Base-by-base conservation (phyloP, 345 rosid species). In the Diplotaxis tenuifolia region DNA sequence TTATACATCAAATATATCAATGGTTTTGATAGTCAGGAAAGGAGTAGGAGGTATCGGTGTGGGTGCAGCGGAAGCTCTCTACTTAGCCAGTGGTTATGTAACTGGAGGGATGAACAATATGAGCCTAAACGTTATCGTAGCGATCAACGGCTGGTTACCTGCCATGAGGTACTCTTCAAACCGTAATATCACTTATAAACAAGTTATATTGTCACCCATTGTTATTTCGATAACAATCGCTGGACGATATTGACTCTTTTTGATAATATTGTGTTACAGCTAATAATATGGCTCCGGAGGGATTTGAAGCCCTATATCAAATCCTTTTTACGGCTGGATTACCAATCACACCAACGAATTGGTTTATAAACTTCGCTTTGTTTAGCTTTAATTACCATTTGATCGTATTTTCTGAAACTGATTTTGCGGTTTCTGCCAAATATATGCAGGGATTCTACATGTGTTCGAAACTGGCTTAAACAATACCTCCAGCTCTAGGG, bases 271-370 rank as follows among this genome's bases (percentile, higher is more conserved):
- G 4, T 50, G 45, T 62, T 73, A 57, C 75, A 90, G 92, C 73
- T 77, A 88, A 88, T 75, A 83, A 85, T 34, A 78, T 80, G 11
- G 90, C 88, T 18, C 86, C 89, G 6, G 80, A 78, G 38, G 62
- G 22, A 77, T 76, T 79, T 32, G 92, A 84, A 78, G 83, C 84
- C 70, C 82, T 59, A 80, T 82, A 81, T 19, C 82, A 83, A 27
- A 10, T 65, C 70, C 73, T 90, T 66, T 77, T 57, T 58, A 0
- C 45, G 21, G 86, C 89, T 14, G 88, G 90, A 58, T 85, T 88
- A 67, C 72, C 80, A 62, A 72, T 84, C 49, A 84, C 76, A 80
- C 69, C 84, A 21, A 81, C 78, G 62, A 86, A 87, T 0, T 90
- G 90, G 90, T 90, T 27, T n/a, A 18, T 20, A 49, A 49, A 65